Evolutionary conservation across 1,284 basidiomycete species (phyloP), one percentile per base, ranked within the genome.

Genomic region (Heterobasidion occidentale): DNA sequence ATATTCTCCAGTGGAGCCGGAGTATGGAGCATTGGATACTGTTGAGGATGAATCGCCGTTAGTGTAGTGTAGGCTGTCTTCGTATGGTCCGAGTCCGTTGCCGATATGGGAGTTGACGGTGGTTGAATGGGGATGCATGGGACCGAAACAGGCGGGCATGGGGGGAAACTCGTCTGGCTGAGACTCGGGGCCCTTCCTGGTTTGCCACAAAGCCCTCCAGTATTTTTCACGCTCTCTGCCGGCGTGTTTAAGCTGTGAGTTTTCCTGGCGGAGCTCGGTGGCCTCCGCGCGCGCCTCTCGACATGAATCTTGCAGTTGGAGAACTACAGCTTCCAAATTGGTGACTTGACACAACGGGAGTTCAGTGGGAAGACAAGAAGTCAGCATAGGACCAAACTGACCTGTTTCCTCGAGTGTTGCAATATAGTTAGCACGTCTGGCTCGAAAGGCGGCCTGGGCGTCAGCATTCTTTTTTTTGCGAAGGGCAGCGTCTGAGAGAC

Each of bases 381-480:
- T 57, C 60, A 63, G 56, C 60, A 57, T 58, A 55, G 45, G 46
- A 55, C 51, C 35, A 56, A 60, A 70, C 73, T 60, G 66, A 87
- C 88, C 88, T 76, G 89, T 90, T 70, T 90, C 89, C 69, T 92
- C 90, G 61, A 92, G 79, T n/a, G 88, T 91, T 50, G 87, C 82
- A 67, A 92, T 92, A 68, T 92, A 92, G 70, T 88, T 90, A 53
- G 87, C 86, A 61, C 89, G 78, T 64, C 89, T 76, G 46, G 80
- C 80, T 63, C 82, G 73, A 69, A 87, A 88, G 52, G 84, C 84
- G 51, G 85, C 85, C 71, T 89, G 85, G 1, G 84, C 85, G 67
- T 89, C 86, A 48, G 88, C 88, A 63, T 91, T 91, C 74, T 91
- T 92, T 77, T 89, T 90, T 74, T 90, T 90, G 62, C 88, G 76